These are phyloP conservation scores for Apiotrichum gracile DNA, from an alignment of 1,284 basidiomycete species.

Conservation along the genomic window DNA sequence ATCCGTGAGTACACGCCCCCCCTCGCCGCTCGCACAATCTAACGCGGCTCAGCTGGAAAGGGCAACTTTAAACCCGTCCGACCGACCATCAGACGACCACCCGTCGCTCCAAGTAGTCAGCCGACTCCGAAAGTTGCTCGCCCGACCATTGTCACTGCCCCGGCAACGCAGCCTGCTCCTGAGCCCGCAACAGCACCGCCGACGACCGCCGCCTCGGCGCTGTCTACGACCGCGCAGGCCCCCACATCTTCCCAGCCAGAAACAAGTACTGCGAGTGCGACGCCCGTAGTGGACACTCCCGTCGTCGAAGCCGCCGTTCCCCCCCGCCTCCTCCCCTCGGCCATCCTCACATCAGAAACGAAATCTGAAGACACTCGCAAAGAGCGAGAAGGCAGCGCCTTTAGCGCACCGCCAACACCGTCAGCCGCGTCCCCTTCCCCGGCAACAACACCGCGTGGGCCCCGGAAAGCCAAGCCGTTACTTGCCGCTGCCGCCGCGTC, in stretches of 20 bases:
- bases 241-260: not conserved
- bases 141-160: not conserved
- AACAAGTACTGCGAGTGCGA: too few relatives aligned
- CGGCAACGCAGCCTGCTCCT: not conserved
- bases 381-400: not conserved
- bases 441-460: not conserved
- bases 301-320: not conserved
- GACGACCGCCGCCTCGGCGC: not conserved
- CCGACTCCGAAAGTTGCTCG: not conserved
- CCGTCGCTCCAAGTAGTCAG: not conserved
- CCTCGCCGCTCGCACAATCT: not conserved
- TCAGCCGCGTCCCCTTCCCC: not conserved
- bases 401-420: not conserved
- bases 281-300: not conserved
- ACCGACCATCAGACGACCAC: not conserved
- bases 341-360: not conserved
- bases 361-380: not conserved
- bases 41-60: constrained; percentile 19
- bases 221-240: not conserved
- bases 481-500: constrained; percentile 1
- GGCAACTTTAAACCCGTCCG: constrained; percentile 30
- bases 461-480: not conserved
- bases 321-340: not conserved
- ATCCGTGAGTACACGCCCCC: constrained; percentile 8
- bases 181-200: not conserved